A percentile compares a stretch with the other conserved stretches of the same genome.
Conservation (phyloP, 306 rosid species). For the Ormosia semicastrata region DNA sequence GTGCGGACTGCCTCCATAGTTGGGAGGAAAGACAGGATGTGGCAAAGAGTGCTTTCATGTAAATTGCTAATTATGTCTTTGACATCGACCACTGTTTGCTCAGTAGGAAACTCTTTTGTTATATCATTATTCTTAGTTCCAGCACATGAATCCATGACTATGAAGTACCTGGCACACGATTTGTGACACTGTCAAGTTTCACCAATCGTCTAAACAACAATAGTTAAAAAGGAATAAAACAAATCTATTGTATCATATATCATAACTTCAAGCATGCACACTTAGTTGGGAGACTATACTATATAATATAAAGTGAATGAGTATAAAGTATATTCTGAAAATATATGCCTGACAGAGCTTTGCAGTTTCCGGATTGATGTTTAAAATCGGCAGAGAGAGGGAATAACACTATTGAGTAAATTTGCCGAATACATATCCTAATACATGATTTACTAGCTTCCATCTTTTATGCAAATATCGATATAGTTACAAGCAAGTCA, state of each 20-base stretch:
- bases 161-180: background rate
- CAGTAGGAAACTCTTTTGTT: background rate
- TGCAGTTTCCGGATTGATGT: too few relatives aligned
- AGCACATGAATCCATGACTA: constrained; percentile 18
- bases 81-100: background rate
- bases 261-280: too few relatives aligned
- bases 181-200: background rate
- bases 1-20: constrained; percentile 19
- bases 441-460: too few relatives aligned
- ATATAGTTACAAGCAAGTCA: background rate
- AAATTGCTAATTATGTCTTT: constrained; percentile 26
- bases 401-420: too few relatives aligned
- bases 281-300: too few relatives aligned
- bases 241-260: background rate
- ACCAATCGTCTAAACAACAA: background rate
- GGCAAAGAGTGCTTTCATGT: constrained; percentile 25
- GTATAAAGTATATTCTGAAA: too few relatives aligned
- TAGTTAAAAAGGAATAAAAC: background rate
- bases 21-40: constrained; percentile 29
- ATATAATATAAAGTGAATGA: too few relatives aligned
- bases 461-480: too few relatives aligned
- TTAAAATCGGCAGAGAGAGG: too few relatives aligned
- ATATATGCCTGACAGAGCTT: too few relatives aligned
- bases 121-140: background rate
- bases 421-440: too few relatives aligned